Evolutionary conservation across 164 flowering plant species (phyloP), one percentile per base, ranked within the genome.

Genomic region (Tinospora cordifolia): DNA sequence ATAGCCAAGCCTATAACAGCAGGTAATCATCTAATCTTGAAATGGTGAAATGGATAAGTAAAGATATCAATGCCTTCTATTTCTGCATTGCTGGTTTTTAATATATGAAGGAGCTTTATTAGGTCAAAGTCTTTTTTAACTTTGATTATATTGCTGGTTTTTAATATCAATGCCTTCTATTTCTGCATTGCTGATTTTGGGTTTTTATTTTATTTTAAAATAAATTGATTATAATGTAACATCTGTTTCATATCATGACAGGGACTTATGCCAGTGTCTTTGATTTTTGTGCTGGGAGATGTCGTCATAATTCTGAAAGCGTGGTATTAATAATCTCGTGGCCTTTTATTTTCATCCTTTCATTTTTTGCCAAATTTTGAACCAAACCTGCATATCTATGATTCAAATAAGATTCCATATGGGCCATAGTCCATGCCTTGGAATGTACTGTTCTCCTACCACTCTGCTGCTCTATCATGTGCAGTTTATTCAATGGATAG

Each of bases 231-330:
- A 13, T n/a, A 5, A 40, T 57, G 41, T 65, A 40, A 7, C 22
- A 24, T 49, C 19, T 38, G 11, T 46, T 24, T 14, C 38, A 41
- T 19, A 24, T 39, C 58, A 62, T 81, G 60, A 60, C 87, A 94
- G 99, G 97, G 76, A 90, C 87, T 41, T 95, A 88, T 79, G 68
- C 81, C 41, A 88, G 84, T 79, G 87, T 87, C 14, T 90, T 95
- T 85, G 96, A 95, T 74, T 95, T 79, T 70, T 95, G 98, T 83
- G 83, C 86, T 80, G 99, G 98, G 76, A 87, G 96, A 75, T 95
- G 99, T 74, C 90, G 97, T 59, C 97, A 95, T 83, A 92, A 83
- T 79, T 92, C 99, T 69, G 97, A 89, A 70, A 92, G 99, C 75
- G 97, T 95, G 86, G 99, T 94, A 83, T 76, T 71, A 65, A 69